Evolutionary conservation across 2,329 filamentous ascomycete genomes (phyloP), one percentile per base, ranked within the genome.

Genomic region (Elsinoe fawcettii): DNA sequence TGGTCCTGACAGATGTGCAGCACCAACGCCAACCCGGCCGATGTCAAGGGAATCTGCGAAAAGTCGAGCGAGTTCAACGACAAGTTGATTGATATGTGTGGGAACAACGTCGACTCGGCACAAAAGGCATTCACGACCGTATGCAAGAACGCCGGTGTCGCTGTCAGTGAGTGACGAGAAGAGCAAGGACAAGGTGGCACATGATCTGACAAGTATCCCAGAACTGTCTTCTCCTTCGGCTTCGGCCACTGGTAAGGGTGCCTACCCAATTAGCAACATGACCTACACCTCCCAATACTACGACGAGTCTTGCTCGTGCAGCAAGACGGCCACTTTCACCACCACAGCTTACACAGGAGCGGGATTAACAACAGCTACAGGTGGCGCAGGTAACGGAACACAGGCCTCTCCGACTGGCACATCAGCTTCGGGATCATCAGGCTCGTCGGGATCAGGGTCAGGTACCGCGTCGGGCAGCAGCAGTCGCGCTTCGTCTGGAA

Each of bases 1-100:
- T 9, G 30, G 11, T 36, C 41, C 56, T 60, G 6, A 63, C 18
- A 25, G 51, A 58, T 41, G 57, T 55, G 59, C 58, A 70, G 67
- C 66, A 66, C 64, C 11, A 65, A 67, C 53, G 58, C 58, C n/a
- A 63, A 70, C 53, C 69, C 69, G 11, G 59, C 61, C 41, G 64
- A 69, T 57, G 61, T 70, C 56, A 63, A 67, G 59, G 58, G 59
- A 36, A 64, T 71, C 60, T 71, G 69, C 63, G 60, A 59, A 51
- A 61, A 61, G 51, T 64, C 66, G 12, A 61, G 59, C 16, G 60
- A 64, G 25, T 66, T 69, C 56, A 60, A 64, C 55, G 53, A 60
- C 18, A 63, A 63, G 60, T 60, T 70, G 41, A 58, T 49, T 61
- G 61, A 61, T 39, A 64, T 68, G 39, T 71, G 69, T 60, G 66